Percentiles rank a stretch among this genome's conserved stretches.
Evolutionary conservation across 106 monocot genomes (phyloP).

Genomic region (Phalaenopsis aphrodite): DNA sequence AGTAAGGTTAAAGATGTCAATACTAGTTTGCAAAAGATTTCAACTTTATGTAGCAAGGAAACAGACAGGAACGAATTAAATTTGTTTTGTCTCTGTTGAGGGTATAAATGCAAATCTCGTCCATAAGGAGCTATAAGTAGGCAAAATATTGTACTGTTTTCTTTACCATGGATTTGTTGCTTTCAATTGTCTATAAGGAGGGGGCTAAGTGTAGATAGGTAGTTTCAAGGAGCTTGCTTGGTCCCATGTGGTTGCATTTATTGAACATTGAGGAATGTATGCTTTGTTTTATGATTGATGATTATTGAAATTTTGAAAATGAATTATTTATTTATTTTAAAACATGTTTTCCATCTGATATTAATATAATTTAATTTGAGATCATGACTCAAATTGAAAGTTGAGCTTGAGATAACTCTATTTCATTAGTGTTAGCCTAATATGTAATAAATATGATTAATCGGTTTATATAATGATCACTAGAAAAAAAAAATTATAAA

Average conservation of each 20-base stretch:
- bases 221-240: not conserved
- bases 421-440: no score
- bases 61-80: constrained; percentile 7
- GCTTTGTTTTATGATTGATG: no score
- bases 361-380: no score
- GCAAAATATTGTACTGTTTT: not conserved
- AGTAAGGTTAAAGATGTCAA: not conserved
- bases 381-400: no score
- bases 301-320: not conserved
- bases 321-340: not conserved
- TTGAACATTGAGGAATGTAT: not conserved
- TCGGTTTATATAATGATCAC: no score
- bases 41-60: constrained; percentile 2
- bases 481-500: no score
- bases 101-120: constrained; percentile 1
- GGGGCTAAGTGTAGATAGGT: not conserved
- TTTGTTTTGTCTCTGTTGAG: not conserved
- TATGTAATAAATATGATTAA: no score
- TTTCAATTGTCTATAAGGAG: not conserved
- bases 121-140: not conserved
- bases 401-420: no score
- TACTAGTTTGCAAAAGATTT: not conserved
- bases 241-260: constrained; percentile 8
- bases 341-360: no score
- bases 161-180: not conserved